phyloP scores from a whole-genome alignment of 2,329 filamentous ascomycete species.

The Alternaria angustiovoidea region DNA sequence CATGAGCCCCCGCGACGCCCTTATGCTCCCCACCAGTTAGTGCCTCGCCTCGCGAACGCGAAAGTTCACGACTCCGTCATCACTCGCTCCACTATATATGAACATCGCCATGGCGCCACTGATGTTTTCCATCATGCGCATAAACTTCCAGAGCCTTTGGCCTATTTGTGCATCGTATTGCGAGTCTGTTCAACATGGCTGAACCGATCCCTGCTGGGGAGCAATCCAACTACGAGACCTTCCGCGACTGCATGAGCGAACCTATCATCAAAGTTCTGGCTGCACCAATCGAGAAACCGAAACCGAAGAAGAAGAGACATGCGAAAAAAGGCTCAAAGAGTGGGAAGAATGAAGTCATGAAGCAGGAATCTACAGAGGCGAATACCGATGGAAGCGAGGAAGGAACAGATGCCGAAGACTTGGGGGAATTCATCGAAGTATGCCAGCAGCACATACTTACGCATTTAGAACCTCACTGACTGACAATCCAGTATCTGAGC shows the following conservation, averaged over 20 bases:
- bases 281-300: constrained; percentile 52
- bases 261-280: constrained; percentile 70
- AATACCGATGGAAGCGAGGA: constrained; percentile 29
- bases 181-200: constrained; percentile 32
- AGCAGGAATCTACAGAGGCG: constrained; percentile 12
- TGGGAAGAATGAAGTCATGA: constrained; percentile 20
- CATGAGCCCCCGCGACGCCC: constrained; percentile 23
- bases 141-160: not conserved
- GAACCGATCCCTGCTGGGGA: constrained; percentile 48
- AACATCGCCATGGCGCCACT: constrained; percentile 21
- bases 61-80: constrained; percentile 33
- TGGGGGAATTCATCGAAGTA: constrained; percentile 80
- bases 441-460: not conserved
- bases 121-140: constrained; percentile 10
- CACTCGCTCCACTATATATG: constrained; percentile 24
- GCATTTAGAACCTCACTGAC: constrained; percentile 2
- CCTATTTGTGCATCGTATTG: not conserved
- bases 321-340: constrained; percentile 44
- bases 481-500: constrained; percentile 68
- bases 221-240: constrained; percentile 68
- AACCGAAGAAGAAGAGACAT: constrained; percentile 54
- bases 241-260: constrained; percentile 77
- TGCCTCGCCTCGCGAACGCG: constrained; percentile 25
- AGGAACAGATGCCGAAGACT: constrained; percentile 66
- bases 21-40: constrained; percentile 17